phyloP scores from a whole-genome alignment of 257 asterid genomes.

The Solanum lignicaule region DNA sequence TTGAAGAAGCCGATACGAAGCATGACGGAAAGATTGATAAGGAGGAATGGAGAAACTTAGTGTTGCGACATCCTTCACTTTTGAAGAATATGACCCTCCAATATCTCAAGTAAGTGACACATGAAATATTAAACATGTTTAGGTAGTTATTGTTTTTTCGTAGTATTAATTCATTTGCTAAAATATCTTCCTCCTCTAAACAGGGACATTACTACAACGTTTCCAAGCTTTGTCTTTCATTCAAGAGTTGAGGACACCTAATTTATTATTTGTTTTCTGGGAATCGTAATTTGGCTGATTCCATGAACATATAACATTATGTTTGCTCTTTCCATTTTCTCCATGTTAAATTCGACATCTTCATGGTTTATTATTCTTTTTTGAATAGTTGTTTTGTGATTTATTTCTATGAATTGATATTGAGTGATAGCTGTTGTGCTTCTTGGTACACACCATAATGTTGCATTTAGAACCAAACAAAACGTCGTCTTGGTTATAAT shows the following conservation, averaged over 20 bases:
- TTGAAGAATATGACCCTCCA: conserved; percentile 93
- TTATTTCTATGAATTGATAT: not conserved
- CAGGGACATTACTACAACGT: conserved; percentile 71
- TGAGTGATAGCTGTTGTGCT: not conserved
- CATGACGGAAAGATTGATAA: conserved; percentile 91
- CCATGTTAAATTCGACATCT: not conserved
- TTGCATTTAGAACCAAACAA: not conserved
- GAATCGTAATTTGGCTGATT: not conserved
- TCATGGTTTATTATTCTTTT: not conserved
- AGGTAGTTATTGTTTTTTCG: not conserved
- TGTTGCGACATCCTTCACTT: conserved; percentile 86
- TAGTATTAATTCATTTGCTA: not conserved
- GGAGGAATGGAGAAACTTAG: conserved; percentile 93
- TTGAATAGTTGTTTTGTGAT: not conserved
- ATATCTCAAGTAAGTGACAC: conserved; percentile 71
- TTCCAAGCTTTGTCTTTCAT: conserved; percentile 92
- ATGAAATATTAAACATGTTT: not conserved
- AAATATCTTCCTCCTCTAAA: not conserved
- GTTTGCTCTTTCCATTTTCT: not conserved
- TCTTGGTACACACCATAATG: not conserved
- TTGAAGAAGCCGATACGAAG: conserved; percentile 95
- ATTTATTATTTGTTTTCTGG: conserved; percentile 8
- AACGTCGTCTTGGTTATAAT: not conserved
- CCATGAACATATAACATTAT: not conserved
- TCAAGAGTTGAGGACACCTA: conserved; percentile 92